A percentile compares a stretch with the other conserved stretches of the same genome.
phyloP scores from a whole-genome alignment of 2,329 filamentous ascomycete species.

The Mycogone perniciosa region DNA sequence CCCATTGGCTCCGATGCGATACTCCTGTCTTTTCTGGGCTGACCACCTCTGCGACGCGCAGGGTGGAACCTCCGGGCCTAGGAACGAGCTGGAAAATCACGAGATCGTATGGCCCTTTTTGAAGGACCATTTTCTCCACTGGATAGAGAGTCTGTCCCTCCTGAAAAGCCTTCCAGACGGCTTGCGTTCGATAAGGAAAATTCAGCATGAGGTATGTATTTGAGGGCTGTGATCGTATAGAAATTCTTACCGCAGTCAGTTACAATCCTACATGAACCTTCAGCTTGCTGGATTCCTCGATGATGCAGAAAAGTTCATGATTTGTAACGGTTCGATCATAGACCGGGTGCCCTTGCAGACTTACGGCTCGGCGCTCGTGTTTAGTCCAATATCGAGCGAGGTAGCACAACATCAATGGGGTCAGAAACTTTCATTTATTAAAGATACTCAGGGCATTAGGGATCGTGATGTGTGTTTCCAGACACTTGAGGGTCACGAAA shows the following conservation, averaged over 20 bases:
- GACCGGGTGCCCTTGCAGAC: conserved; percentile 24
- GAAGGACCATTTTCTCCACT: conserved; percentile 14
- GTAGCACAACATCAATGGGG: conserved; percentile 14
- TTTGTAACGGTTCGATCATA: conserved; percentile 20
- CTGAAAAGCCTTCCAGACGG: conserved; percentile 11
- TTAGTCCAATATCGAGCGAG: conserved; percentile 22
- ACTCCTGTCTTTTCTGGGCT: conserved; percentile 28
- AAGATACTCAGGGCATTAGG: background rate
- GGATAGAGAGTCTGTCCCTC: conserved; percentile 16
- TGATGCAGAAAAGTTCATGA: conserved; percentile 19
- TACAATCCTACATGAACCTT: conserved; percentile 1
- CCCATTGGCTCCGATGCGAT: conserved; percentile 17
- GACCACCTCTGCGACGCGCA: conserved; percentile 23
- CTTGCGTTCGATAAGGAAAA: conserved; percentile 5
- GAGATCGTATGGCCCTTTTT: conserved; percentile 17
- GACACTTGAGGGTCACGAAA: conserved; percentile 16
- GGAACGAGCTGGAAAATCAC: conserved; percentile 13
- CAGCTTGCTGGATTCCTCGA: conserved; percentile 24
- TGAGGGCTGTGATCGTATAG: background rate
- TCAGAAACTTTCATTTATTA: conserved; percentile 17
- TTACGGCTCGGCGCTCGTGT: conserved; percentile 29
- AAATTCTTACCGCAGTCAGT: background rate
- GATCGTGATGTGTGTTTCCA: conserved; percentile 10
- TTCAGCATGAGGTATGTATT: conserved; percentile 6
- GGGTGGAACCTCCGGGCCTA: background rate